phyloP scores from a whole-genome alignment of 2,329 filamentous ascomycete species.

The Epichloe festucae region DNA sequence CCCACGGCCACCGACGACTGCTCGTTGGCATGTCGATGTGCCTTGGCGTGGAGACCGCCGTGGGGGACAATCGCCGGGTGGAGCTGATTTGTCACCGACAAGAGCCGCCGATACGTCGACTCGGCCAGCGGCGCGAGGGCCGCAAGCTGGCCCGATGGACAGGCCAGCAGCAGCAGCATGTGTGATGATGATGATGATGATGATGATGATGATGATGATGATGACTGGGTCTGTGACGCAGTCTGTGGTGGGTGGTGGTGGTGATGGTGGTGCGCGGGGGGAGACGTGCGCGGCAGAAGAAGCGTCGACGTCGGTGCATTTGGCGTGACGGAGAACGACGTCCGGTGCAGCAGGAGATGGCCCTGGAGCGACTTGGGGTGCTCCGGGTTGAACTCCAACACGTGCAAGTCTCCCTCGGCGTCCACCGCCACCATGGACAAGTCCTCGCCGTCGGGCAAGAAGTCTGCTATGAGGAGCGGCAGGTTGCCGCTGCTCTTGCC shows the following conservation, averaged over 20 bases:
- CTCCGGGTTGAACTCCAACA: conserved; percentile 90
- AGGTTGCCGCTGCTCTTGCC: conserved; percentile 72
- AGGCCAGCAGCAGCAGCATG: conserved; percentile 57
- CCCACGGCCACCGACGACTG: conserved; percentile 30
- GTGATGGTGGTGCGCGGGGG: conserved; percentile 22
- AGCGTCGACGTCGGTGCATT: conserved; percentile 64
- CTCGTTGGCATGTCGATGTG: conserved; percentile 46
- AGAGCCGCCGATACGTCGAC: conserved; percentile 68
- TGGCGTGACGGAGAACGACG: conserved; percentile 73
- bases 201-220: conserved; percentile 12
- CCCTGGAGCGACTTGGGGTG: conserved; percentile 89
- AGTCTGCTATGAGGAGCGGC: conserved; percentile 71
- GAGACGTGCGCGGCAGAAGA: conserved; percentile 54
- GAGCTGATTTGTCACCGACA: conserved; percentile 69
- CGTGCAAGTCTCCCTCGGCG: conserved; percentile 72
- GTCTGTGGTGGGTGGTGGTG: conserved; percentile 1
- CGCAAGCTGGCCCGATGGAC: conserved; percentile 62
- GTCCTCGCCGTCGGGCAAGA: conserved; percentile 73
- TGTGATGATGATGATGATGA: conserved; percentile 23
- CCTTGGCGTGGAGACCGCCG: conserved; percentile 72
- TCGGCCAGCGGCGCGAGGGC: conserved; percentile 69
- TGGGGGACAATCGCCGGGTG: conserved; percentile 60
- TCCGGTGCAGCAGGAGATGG: conserved; percentile 72
- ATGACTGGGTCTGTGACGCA: conserved; percentile 8
- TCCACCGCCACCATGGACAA: conserved; percentile 76